Conservation (phyloP, 306 rosid genomes). For the Potentilla sterilis region DNA sequence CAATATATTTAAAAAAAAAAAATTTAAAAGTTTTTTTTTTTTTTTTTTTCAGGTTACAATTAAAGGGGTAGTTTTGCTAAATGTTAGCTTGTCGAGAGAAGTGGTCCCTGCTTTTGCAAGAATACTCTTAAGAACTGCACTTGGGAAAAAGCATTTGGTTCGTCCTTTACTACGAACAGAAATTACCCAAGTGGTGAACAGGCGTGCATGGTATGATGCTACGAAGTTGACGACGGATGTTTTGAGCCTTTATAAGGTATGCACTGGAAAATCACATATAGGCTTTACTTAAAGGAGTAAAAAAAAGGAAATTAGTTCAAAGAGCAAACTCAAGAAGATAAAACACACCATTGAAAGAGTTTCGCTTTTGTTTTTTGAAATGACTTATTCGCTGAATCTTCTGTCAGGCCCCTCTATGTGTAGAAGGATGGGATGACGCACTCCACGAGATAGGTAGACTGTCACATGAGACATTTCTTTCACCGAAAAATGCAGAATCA, state of each 20-base stretch:
- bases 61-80: conserved; percentile 71
- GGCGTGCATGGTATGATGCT: conserved; percentile 84
- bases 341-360: background rate
- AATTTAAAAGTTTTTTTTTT: background rate
- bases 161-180: conserved; percentile 84
- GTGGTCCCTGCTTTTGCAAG: conserved; percentile 94
- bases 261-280: background rate
- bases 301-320: background rate
- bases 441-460: conserved; percentile 92
- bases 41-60: conserved; percentile 53
- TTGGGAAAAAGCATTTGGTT: conserved; percentile 90
- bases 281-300: no score
- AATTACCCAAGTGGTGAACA: conserved; percentile 85
- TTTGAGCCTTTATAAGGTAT: conserved; percentile 74
- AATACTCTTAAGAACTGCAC: conserved; percentile 83
- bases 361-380: background rate
- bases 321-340: background rate
- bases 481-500: conserved; percentile 59
- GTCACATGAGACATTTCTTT: conserved; percentile 66
- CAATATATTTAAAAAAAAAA: conserved; percentile 10
- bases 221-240: conserved; percentile 73
- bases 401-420: conserved; percentile 72
- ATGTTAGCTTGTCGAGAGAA: conserved; percentile 80
- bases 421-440: conserved; percentile 95
- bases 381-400: background rate